Percentiles rank a stretch among this genome's conserved stretches.
phyloP scores from a whole-genome alignment of 176 grass and related monocot species.

The Pontederia crassipes region DNA sequence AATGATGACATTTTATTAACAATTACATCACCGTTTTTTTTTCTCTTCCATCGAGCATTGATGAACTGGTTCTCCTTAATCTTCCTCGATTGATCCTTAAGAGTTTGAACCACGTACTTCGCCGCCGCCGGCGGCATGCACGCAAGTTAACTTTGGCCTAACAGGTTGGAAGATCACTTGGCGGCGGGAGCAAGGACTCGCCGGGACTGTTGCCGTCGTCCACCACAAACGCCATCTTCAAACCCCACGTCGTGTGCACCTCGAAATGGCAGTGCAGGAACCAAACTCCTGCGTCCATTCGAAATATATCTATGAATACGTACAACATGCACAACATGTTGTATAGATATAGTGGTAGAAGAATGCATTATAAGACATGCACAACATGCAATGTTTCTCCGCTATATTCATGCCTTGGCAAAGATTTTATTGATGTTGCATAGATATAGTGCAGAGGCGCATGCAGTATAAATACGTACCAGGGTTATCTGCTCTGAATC shows the following conservation, averaged over 20 bases:
- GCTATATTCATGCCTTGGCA: no score
- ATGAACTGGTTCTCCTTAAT: no score
- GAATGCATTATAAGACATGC: no score
- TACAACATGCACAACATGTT: no score
- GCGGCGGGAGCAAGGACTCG: conserved; percentile 55
- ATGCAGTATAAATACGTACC: conserved; percentile 20
- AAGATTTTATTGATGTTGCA: no score
- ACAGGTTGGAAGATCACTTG: conserved; percentile 57
- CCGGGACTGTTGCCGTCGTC: conserved; percentile 43
- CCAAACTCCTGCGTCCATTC: conserved; percentile 47
- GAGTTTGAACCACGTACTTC: no score
- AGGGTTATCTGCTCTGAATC: conserved; percentile 66
- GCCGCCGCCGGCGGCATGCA: no score
- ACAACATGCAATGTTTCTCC: no score
- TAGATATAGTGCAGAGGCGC: background rate
- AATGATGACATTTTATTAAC: no score
- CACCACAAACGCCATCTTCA: conserved; percentile 75
- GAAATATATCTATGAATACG: conserved; percentile 1
- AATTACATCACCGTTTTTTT: no score
- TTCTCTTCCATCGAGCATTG: no score
- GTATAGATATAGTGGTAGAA: background rate
- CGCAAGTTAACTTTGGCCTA: background rate
- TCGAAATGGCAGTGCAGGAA: conserved; percentile 82
- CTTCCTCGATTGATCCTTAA: no score
- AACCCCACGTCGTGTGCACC: conserved; percentile 69